Evolutionary conservation across 1,284 basidiomycete species (phyloP), one percentile per base, ranked within the genome.

Genomic region (Leccinum pachyderme): DNA sequence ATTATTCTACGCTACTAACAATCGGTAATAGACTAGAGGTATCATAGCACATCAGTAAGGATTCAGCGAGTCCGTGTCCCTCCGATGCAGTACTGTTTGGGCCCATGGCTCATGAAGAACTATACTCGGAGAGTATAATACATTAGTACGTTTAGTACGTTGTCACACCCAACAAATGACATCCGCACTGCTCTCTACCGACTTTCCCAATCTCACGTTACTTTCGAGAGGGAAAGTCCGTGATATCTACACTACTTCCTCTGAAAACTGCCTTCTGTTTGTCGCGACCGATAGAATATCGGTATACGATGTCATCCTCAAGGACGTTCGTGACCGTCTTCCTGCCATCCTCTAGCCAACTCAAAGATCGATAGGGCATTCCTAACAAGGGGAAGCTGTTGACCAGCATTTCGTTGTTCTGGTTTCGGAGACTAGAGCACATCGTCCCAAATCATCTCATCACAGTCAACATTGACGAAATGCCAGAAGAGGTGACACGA

Each of bases 201-300:
- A 84, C 63, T 73, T 89, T 4, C 80, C 82, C 13, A 75, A 68
- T 32, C 75, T 90, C 47, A 75, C 70, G 49, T 77, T 96, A 3
- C 60, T 97, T 33, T 92, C 91, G 6, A 84, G 81, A 70, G 95
- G 95, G 56, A 98, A 98, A 80, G 95, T 98, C 31, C 84, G 95
- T 57, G 94, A 98, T 73, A 87, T 97, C 65, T 98, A 97, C 73
- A 74, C 80, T 47, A 86, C 81, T 11, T 82, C 91, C 60, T 76
- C 83, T 60, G 74, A 81, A 59, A 75, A 88, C 55, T 81, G 84
- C 61, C 81, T 98, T 28, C 81, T 99, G 54, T 98, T 99, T 72
- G 89, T 99, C 52, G 95, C 96, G 6, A 91, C 93, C 13, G 97
- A 99, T 75, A 81, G 97, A 59, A 97, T 98, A 69, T 96, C 93